A percentile compares a stretch with the other conserved stretches of the same genome.
phyloP scores from a whole-genome alignment of 352 stramenopile species.

The Phytophthora aleatoria region DNA sequence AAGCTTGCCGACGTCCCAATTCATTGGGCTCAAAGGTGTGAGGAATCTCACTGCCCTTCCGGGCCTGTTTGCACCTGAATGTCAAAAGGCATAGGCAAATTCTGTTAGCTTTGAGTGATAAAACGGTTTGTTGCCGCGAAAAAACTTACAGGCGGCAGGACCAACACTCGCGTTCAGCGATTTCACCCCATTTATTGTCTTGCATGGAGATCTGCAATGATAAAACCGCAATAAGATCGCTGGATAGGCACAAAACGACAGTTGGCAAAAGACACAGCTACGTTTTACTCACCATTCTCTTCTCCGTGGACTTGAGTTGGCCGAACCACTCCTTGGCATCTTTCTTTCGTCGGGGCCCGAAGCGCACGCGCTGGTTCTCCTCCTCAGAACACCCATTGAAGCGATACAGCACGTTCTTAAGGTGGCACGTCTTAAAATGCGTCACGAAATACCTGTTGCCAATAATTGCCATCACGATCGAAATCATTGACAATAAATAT shows the following conservation, averaged over 20 bases:
- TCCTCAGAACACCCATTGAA: conserved; percentile 79
- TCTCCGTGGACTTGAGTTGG: conserved; percentile 86
- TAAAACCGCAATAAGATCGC: not conserved
- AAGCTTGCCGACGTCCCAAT: conserved; percentile 57
- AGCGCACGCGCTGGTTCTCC: conserved; percentile 75
- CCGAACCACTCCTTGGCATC: conserved; percentile 75
- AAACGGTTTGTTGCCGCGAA: not conserved
- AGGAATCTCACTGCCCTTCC: conserved; percentile 54
- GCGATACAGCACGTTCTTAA: conserved; percentile 80
- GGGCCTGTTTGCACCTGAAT: conserved; percentile 50
- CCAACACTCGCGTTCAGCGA: conserved; percentile 76
- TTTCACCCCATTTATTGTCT: conserved; percentile 86
- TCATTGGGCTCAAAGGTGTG: conserved; percentile 71
- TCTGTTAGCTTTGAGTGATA: not conserved
- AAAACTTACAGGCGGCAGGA: conserved; percentile 57
- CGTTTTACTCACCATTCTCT: conserved; percentile 60
- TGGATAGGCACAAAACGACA: not conserved
- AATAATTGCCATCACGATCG: conserved; percentile 8
- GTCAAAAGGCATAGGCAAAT: no score
- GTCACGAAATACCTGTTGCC: conserved; percentile 71
- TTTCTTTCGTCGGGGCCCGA: conserved; percentile 70
- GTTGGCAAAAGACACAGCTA: not conserved
- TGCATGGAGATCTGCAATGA: conserved; percentile 75
- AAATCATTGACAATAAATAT: conserved; percentile 2
- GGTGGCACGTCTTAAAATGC: conserved; percentile 81